Conservation (phyloP, 495 filamentous ascomycete species). For the Penicillium chermesinum region DNA sequence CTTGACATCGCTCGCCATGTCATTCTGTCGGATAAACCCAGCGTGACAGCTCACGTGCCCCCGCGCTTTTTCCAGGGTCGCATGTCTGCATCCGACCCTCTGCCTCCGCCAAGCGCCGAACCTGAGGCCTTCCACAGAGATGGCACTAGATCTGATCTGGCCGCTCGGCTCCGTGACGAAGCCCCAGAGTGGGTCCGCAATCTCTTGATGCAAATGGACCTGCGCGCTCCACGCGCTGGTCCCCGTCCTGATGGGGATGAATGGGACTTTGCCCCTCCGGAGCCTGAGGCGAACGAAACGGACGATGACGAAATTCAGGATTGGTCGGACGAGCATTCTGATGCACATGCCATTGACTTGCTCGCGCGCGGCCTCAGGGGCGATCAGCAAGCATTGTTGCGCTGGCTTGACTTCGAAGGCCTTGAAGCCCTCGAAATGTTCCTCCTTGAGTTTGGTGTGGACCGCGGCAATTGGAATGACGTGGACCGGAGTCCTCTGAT, state of each 20-base stretch:
- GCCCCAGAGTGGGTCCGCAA: slow-evolving; percentile 39
- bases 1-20: slow-evolving; percentile 71
- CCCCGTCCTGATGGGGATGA: no score
- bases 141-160: neutral
- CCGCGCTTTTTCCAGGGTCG: slow-evolving; percentile 36
- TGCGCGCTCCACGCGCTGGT: no score
- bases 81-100: slow-evolving; percentile 42
- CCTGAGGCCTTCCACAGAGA: slow-evolving; percentile 40
- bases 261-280: no score
- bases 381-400: slow-evolving; percentile 30
- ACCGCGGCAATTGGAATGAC: slow-evolving; percentile 43
- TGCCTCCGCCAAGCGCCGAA: slow-evolving; percentile 42
- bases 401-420: slow-evolving; percentile 37
- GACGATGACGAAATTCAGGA: neutral
- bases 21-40: slow-evolving; percentile 66
- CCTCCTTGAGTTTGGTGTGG: slow-evolving; percentile 38
- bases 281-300: no score
- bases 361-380: slow-evolving; percentile 21
- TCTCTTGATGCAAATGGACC: slow-evolving; percentile 36
- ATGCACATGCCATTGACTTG: no score
- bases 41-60: slow-evolving; percentile 41
- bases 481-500: slow-evolving; percentile 33
- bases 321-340: neutral
- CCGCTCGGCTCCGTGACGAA: neutral
- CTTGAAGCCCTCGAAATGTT: slow-evolving; percentile 31